Conservation (phyloP, 495 filamentous ascomycete genomes). For the Lichenothelia convexa region DNA sequence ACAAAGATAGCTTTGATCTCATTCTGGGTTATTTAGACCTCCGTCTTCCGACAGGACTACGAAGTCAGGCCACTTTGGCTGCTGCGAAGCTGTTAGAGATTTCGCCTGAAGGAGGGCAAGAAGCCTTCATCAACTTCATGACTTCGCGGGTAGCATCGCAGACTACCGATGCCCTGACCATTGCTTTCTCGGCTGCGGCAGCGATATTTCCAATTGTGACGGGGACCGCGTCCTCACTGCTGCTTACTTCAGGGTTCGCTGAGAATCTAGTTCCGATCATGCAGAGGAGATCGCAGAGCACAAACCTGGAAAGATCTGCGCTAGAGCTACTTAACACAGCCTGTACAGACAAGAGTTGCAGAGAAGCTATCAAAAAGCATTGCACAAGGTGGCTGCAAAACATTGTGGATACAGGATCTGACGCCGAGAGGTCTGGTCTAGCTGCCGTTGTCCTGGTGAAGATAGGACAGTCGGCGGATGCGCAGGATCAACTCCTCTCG, state of each 20-base stretch:
- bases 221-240: slow-evolving; percentile 48
- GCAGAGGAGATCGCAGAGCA: slow-evolving; percentile 52
- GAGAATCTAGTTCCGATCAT: slow-evolving; percentile 48
- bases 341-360: slow-evolving; percentile 61
- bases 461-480: slow-evolving; percentile 11
- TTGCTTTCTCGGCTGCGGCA: slow-evolving; percentile 77
- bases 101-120: slow-evolving; percentile 45
- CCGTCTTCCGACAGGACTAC: slow-evolving; percentile 44
- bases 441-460: slow-evolving; percentile 61
- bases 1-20: slow-evolving; percentile 61
- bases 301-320: slow-evolving; percentile 56
- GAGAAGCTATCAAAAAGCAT: slow-evolving; percentile 60
- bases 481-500: neutral
- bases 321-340: slow-evolving; percentile 81
- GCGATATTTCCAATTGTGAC: slow-evolving; percentile 73
- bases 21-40: slow-evolving; percentile 63
- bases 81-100: slow-evolving; percentile 64
- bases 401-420: slow-evolving; percentile 46
- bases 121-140: slow-evolving; percentile 50
- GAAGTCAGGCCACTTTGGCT: slow-evolving; percentile 57
- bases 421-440: slow-evolving; percentile 38
- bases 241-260: slow-evolving; percentile 72
- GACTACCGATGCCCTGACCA: slow-evolving; percentile 38
- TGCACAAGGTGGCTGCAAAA: slow-evolving; percentile 72
- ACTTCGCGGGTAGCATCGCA: slow-evolving; percentile 30